A percentile compares a stretch with the other conserved stretches of the same genome.
Evolutionary conservation across 1,139 yeast genomes (phyloP).

Genomic region (Blastobotrys raffinosifermentans): DNA sequence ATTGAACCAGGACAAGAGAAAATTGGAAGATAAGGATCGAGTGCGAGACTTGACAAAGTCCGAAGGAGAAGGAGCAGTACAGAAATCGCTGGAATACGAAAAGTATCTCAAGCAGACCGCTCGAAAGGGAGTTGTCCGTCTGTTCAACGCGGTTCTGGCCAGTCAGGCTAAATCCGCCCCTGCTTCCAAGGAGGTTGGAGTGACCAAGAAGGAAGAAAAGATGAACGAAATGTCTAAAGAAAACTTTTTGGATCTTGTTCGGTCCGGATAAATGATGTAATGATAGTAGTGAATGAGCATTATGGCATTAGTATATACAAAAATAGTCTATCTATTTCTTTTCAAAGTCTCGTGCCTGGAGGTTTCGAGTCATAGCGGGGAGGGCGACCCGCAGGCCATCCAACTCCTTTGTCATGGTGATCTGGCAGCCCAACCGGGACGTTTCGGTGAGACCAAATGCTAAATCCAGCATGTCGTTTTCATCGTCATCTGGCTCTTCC

Average conservation of each 20-base stretch:
- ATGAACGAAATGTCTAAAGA: conserved; percentile 83
- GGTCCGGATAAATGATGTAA: conserved; percentile 61
- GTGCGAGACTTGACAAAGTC: conserved; percentile 54
- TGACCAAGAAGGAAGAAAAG: conserved; percentile 46
- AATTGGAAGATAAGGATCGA: conserved; percentile 60
- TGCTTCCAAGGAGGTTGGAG: conserved; percentile 32
- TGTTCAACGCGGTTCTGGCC: conserved; percentile 83
- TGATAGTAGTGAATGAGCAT: background rate
- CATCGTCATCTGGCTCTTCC: conserved; percentile 96
- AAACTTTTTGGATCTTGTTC: conserved; percentile 80
- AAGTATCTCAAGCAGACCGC: conserved; percentile 73
- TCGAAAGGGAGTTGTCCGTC: conserved; percentile 86
- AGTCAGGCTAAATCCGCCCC: conserved; percentile 55
- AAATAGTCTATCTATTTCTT: conserved; percentile 15
- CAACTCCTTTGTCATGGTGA: conserved; percentile 77
- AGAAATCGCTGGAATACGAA: conserved; percentile 65
- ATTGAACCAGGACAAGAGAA: conserved; percentile 65
- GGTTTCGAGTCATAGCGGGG: conserved; percentile 95
- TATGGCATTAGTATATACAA: background rate
- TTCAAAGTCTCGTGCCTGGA: conserved; percentile 70
- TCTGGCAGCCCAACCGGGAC: conserved; percentile 94
- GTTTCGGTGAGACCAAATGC: conserved; percentile 93
- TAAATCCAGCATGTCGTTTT: conserved; percentile 94
- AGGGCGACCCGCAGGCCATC: conserved; percentile 95
- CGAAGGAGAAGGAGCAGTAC: conserved; percentile 24